These are phyloP conservation scores for Nakaseomyces sp. DNA, from an alignment of 1,139 yeast species.

Conservation along the genomic window DNA sequence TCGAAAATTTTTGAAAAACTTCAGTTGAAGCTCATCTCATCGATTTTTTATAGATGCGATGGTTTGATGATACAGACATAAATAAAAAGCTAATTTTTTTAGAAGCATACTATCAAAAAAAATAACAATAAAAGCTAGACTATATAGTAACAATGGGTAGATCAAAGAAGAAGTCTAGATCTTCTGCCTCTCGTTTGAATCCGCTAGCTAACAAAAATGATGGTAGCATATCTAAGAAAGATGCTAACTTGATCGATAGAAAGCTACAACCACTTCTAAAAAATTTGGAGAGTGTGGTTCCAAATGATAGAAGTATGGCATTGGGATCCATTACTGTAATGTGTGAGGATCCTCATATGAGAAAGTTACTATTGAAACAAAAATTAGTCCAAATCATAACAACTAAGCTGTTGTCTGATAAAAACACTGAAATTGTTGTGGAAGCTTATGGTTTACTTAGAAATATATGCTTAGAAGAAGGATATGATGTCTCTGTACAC, in stretches of 20 bases:
- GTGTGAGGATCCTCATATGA: constrained; percentile 57
- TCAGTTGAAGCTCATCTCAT: constrained; percentile 14
- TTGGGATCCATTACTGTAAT: constrained; percentile 63
- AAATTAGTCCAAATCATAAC: constrained; percentile 54
- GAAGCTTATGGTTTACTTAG: constrained; percentile 76
- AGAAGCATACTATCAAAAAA: no score
- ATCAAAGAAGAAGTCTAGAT: constrained; percentile 61
- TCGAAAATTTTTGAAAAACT: constrained; percentile 4
- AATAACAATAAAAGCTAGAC: no score
- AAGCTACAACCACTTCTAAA: constrained; percentile 62
- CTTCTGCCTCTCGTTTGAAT: constrained; percentile 45
- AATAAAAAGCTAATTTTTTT: no score
- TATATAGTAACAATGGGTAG: constrained; percentile 48
- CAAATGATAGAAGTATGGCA: constrained; percentile 74
- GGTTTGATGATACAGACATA: no score
- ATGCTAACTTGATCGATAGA: constrained; percentile 42
- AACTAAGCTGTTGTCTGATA: constrained; percentile 58
- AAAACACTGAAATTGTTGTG: constrained; percentile 64
- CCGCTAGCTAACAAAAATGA: constrained; percentile 34
- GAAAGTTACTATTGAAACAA: constrained; percentile 60
- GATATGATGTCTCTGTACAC: constrained; percentile 69
- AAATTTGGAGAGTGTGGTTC: constrained; percentile 51
- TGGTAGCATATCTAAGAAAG: constrained; percentile 34
- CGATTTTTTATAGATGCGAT: not conserved
- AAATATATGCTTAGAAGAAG: constrained; percentile 76